Conservation (phyloP, 202 grass and related monocot species). For the Schoenoplectus tabernaemontani region DNA sequence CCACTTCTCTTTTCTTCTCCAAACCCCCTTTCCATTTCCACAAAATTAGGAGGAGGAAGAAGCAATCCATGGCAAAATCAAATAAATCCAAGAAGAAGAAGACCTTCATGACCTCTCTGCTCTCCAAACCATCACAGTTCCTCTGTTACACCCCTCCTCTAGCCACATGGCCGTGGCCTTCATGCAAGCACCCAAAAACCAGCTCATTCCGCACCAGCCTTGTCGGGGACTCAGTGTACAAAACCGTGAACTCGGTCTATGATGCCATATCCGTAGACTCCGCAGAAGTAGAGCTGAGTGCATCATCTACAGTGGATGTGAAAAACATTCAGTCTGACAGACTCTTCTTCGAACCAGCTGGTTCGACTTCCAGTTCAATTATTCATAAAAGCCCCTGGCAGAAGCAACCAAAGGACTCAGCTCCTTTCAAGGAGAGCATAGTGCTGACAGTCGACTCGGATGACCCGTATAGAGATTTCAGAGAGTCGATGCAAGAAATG, state of each 20-base stretch:
- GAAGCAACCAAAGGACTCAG: background rate
- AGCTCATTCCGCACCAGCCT: constrained; percentile 53
- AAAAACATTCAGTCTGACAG: constrained; percentile 46
- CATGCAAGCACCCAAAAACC: constrained; percentile 76
- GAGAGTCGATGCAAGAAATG: constrained; percentile 81
- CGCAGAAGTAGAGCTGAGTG: background rate
- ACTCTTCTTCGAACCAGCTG: constrained; percentile 63
- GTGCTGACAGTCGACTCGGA: constrained; percentile 53
- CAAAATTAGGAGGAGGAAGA: constrained; percentile 32
- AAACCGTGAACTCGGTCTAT: constrained; percentile 55
- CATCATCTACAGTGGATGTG: constrained; percentile 23
- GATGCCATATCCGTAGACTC: constrained; percentile 32
- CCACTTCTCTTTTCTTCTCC: constrained; percentile 29
- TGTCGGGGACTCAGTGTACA: constrained; percentile 37
- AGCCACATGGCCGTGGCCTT: constrained; percentile 80
- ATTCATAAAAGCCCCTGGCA: background rate
- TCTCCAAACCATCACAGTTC: constrained; percentile 9
- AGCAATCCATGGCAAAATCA: constrained; percentile 10
- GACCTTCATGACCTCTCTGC: constrained; percentile 7
- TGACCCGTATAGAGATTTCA: constrained; percentile 68
- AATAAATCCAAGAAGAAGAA: constrained; percentile 27
- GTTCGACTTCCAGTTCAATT: constrained; percentile 32
- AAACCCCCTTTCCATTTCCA: constrained; percentile 34
- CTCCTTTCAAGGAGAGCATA: constrained; percentile 35
- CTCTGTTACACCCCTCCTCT: constrained; percentile 51